A percentile compares a stretch with the other conserved stretches of the same genome.
Conservation (phyloP, 805 yeast genomes). For the Geotrichum ghanense region DNA sequence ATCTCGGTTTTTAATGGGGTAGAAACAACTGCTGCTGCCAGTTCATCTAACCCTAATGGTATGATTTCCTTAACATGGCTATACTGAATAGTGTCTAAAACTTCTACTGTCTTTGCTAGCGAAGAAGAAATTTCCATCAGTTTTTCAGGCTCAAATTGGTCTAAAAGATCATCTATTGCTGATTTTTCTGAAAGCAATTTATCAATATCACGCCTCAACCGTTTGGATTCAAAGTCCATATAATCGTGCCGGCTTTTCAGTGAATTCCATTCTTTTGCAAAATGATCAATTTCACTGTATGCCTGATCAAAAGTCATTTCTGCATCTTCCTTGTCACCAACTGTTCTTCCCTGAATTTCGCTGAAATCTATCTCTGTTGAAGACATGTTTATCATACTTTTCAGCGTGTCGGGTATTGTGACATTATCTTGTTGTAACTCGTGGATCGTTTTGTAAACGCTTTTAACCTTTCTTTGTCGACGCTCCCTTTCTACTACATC, state of each 20-base stretch:
- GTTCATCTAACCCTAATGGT: constrained; percentile 14
- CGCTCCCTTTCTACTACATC: constrained; percentile 1
- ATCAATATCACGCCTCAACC: constrained; percentile 7
- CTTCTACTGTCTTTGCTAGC: neutral
- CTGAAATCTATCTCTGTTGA: constrained; percentile 3
- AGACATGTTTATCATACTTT: constrained; percentile 19
- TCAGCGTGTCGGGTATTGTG: constrained; percentile 18
- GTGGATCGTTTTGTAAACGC: constrained; percentile 14
- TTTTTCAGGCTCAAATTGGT: neutral
- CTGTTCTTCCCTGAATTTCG: constrained; percentile 5
- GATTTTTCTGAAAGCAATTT: neutral
- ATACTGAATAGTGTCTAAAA: constrained; percentile 9
- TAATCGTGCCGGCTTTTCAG: constrained; percentile 17
- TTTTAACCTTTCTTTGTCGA: neutral
- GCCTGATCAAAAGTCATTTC: neutral
- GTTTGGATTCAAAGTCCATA: constrained; percentile 12
- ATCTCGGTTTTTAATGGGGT: constrained; percentile 15
- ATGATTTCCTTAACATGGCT: constrained; percentile 13
- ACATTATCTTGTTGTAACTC: constrained; percentile 22
- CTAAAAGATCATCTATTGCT: neutral
- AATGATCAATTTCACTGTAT: constrained; percentile 6
- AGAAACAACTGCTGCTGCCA: constrained; percentile 17
- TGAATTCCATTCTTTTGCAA: constrained; percentile 18
- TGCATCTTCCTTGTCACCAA: neutral
- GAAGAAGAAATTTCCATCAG: neutral